A percentile compares a stretch with the other conserved stretches of the same genome.
Conservation (phyloP, 2,329 filamentous ascomycete species). For the Apiospora phragmitis region DNA sequence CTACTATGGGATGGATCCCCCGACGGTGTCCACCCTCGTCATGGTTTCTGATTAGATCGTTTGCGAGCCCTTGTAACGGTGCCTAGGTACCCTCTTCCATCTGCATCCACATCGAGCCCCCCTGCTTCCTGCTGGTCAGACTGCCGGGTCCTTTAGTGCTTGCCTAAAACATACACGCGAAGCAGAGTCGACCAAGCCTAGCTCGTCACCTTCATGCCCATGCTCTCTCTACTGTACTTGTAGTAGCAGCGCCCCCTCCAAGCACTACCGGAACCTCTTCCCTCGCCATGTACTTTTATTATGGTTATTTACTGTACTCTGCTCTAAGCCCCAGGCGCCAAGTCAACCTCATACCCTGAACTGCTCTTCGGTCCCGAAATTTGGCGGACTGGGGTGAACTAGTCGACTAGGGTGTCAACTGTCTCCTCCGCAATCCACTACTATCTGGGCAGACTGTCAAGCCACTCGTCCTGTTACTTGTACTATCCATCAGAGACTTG, state of each 20-base stretch:
- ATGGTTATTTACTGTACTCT: neutral
- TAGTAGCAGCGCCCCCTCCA: neutral
- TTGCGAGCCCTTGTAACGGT: neutral
- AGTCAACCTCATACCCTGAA: neutral
- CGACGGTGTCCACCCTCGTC: conserved; percentile 1
- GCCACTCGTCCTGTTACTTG: neutral
- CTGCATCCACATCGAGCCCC: neutral
- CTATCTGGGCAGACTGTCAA: conserved; percentile 8
- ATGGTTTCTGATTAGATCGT: conserved; percentile 11
- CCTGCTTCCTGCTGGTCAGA: conserved; percentile 9
- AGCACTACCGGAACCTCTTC: neutral
- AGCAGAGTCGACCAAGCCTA: neutral
- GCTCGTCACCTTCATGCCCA: conserved; percentile 1
- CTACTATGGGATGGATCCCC: conserved; percentile 6
- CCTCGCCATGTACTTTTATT: neutral
- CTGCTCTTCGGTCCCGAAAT: conserved; percentile 9
- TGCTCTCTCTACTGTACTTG: neutral
- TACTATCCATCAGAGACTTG: neutral
- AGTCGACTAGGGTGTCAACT: neutral
- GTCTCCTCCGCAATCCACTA: conserved; percentile 9
- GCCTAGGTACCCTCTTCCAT: neutral
- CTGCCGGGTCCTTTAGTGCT: conserved; percentile 12
- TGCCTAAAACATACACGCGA: conserved; percentile 9
- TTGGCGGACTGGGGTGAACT: conserved; percentile 6
- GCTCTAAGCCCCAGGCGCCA: neutral